Evolutionary conservation across 2,329 filamentous ascomycete genomes (phyloP), one percentile per base, ranked within the genome.

Genomic region (Pseudomassariella vexata): DNA sequence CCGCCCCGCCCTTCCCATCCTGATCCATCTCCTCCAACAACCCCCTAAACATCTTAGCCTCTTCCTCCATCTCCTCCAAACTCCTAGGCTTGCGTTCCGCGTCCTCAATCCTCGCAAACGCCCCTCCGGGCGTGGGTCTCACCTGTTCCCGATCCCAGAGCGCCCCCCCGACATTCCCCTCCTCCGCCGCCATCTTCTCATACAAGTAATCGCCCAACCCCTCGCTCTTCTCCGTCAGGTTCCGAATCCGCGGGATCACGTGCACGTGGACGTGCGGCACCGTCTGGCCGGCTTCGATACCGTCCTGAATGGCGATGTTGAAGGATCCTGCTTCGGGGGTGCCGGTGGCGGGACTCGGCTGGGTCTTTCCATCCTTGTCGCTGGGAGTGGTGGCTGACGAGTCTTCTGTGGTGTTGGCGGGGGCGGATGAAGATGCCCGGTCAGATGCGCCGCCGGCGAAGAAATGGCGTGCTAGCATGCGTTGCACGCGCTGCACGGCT

Each of bases 221-320:
- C 19, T 29, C 19, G 11, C 16, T 30, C 40, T 56, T 56, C 14
- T 43, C 48, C 22, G 49, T 54, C 19, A 36, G 39, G 25, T 48
- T 49, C 11, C 45, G 45, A 37, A 57, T 53, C 24, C 52, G 52
- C 37, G 52, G 52, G 30, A 56, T 55, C 32, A 57, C 52, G 41
- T 98, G 92, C 17, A 88, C 84, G 62, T 98, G 92, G 10, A 95
- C 79, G 62, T 98, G 92, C 7, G 86, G 71, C 26, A 98, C 90
- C 36, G 87, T 95, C 71, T 98, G 92, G 0, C 92, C 92, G 1
- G 92, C 87, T 38, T 88, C 86, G 19, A 70, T 65, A 14, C 92
- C 92, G 57, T 98, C 92, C 57, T 98, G 92, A n/a, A 98, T 74
- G 0, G 90, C 89, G 30, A 98, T 80, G 53, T 95, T 96, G 62